Evolutionary conservation across 805 yeast genomes (phyloP).

Genomic region (Candida bentonensis): DNA sequence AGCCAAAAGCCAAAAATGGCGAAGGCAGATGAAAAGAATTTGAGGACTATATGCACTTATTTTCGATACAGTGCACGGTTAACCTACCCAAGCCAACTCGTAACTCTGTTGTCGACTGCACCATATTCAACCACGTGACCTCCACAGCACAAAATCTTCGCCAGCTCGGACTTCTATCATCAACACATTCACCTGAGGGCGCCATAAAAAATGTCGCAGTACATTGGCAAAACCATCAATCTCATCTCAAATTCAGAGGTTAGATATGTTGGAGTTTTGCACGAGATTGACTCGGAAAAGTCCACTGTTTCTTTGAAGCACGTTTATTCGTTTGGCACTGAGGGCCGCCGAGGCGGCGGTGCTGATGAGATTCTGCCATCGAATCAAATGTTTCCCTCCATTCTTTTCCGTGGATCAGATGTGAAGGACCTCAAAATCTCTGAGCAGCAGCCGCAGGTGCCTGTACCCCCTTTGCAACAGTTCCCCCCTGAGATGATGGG

Average conservation of each 20-base stretch:
- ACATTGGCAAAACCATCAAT: constrained; percentile 80
- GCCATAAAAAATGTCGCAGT: constrained; percentile 59
- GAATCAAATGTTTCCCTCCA: constrained; percentile 51
- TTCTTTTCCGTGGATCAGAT: constrained; percentile 82
- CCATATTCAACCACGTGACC: too few relatives aligned
- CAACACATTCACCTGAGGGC: too few relatives aligned
- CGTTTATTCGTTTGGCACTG: constrained; percentile 83
- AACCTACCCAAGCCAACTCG: too few relatives aligned
- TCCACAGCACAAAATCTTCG: too few relatives aligned
- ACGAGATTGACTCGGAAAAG: constrained; percentile 75
- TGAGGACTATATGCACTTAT: too few relatives aligned
- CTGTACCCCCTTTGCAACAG: constrained; percentile 13
- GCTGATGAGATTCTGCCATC: constrained; percentile 60
- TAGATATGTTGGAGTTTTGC: constrained; percentile 79
- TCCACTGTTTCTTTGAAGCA: constrained; percentile 74
- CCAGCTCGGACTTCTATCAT: too few relatives aligned
- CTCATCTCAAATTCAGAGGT: constrained; percentile 66
- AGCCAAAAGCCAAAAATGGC: too few relatives aligned
- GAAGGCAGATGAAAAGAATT: too few relatives aligned
- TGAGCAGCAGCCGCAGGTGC: constrained; percentile 38
- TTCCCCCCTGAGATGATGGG: constrained; percentile 1
- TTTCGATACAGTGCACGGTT: too few relatives aligned
- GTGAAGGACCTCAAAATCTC: constrained; percentile 54
- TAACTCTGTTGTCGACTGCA: too few relatives aligned
- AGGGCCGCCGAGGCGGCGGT: constrained; percentile 59